These are phyloP conservation scores for Naganishia friedmannii DNA, from an alignment of 768 basidiomycete species.

Conservation along the genomic window DNA sequence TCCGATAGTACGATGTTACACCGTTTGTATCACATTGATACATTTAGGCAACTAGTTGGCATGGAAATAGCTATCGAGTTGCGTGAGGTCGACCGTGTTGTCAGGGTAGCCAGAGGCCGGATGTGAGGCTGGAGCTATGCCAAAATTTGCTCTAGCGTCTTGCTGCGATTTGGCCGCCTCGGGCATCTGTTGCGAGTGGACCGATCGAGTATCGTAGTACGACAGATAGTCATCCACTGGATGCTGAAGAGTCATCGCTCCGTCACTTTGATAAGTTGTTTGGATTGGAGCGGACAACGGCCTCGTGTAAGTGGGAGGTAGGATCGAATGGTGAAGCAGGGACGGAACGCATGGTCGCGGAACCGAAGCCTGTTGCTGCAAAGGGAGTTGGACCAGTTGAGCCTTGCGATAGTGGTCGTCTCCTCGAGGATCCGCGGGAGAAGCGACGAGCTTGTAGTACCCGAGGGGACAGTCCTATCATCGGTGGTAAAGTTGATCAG, in stretches of 20 bases:
- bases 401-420: constrained; percentile 22
- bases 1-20: not conserved
- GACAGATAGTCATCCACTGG: not conserved
- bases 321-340: not conserved
- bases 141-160: not conserved
- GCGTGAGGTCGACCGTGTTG: constrained; percentile 4
- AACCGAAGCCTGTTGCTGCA: not conserved
- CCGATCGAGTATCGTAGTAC: not conserved
- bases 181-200: not conserved
- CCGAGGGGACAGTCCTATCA: constrained; percentile 6
- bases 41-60: not conserved
- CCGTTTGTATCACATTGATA: not conserved
- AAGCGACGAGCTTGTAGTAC: constrained; percentile 20
- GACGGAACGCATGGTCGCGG: not conserved
- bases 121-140: not conserved
- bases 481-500: not conserved
- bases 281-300: constrained; percentile 1
- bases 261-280: not conserved
- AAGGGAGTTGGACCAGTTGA: constrained; percentile 8
- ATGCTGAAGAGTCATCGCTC: not conserved
- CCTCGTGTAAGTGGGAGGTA: not conserved
- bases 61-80: not conserved
- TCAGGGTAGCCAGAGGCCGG: not conserved
- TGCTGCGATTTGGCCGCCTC: not conserved
- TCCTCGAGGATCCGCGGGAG: constrained; percentile 7